A percentile compares a stretch with the other conserved stretches of the same genome.
phyloP scores from a whole-genome alignment of 2,329 filamentous ascomycete species.

The Aspergillus tamarii region DNA sequence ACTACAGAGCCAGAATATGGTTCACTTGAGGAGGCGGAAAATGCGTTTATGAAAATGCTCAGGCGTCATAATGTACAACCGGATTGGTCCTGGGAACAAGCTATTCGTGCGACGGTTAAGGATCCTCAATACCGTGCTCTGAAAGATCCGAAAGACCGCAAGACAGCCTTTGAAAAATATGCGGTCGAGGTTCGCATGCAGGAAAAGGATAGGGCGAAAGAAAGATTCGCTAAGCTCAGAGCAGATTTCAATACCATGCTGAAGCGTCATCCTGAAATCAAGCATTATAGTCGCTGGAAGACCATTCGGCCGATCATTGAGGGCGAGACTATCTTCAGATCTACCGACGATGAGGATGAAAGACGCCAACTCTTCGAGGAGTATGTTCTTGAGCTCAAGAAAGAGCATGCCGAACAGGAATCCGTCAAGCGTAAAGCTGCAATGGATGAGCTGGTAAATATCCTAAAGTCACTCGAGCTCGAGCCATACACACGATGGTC shows the following conservation, averaged over 20 bases:
- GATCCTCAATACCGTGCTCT: constrained; percentile 92
- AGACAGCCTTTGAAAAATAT: constrained; percentile 92
- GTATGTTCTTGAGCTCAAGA: constrained; percentile 84
- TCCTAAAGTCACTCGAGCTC: constrained; percentile 78
- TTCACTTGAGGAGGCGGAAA: constrained; percentile 84
- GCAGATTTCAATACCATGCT: constrained; percentile 96
- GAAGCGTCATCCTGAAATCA: constrained; percentile 94
- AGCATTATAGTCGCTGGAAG: constrained; percentile 96
- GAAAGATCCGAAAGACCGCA: constrained; percentile 88
- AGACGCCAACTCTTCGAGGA: constrained; percentile 90
- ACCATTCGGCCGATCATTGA: constrained; percentile 93
- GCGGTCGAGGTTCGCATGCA: constrained; percentile 85
- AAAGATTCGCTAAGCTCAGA: constrained; percentile 87
- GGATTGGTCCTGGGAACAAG: constrained; percentile 91
- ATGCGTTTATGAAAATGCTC: constrained; percentile 88
- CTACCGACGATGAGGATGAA: constrained; percentile 84
- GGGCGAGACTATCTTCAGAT: constrained; percentile 92
- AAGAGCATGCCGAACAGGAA: constrained; percentile 76
- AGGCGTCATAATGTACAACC: constrained; percentile 82
- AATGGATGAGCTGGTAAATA: constrained; percentile 77
- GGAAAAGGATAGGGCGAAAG: constrained; percentile 92
- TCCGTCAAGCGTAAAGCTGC: constrained; percentile 73
- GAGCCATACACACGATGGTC: constrained; percentile 95
- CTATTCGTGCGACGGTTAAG: constrained; percentile 81
- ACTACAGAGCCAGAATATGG: constrained; percentile 74